These are phyloP conservation scores for Melastoma candidum DNA, from an alignment of 441 rosid genomes.

Conservation along the genomic window DNA sequence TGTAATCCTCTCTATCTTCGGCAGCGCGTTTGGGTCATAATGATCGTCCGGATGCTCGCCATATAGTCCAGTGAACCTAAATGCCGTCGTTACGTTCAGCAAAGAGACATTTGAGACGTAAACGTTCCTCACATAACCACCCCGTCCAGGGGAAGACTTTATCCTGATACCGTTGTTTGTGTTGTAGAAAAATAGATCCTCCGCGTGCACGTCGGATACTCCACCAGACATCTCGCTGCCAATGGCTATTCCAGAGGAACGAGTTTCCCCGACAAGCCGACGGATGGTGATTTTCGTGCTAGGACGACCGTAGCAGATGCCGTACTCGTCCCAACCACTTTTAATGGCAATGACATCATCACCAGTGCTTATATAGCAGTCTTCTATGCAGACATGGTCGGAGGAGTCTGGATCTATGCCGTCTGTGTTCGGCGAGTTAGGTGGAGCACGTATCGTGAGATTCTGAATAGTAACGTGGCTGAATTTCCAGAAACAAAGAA, in stretches of 20 bases:
- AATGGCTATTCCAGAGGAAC: slow-evolving; percentile 72
- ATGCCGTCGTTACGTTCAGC: slow-evolving; percentile 44
- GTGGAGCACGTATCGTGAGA: slow-evolving; percentile 89
- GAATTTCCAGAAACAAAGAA: slow-evolving; percentile 29
- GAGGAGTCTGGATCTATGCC: slow-evolving; percentile 98
- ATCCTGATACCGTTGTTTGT: slow-evolving; percentile 62
- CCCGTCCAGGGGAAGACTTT: slow-evolving; percentile 89
- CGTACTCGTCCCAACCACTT: slow-evolving; percentile 98
- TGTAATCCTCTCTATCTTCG: slow-evolving; percentile 54
- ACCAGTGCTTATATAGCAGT: slow-evolving; percentile 81
- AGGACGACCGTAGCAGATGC: slow-evolving; percentile 65
- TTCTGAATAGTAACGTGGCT: slow-evolving; percentile 78
- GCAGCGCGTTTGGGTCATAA: slow-evolving; percentile 67
- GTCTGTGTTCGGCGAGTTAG: slow-evolving; percentile 90
- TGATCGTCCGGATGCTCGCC: slow-evolving; percentile 89
- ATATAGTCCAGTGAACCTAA: slow-evolving; percentile 57
- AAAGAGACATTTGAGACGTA: slow-evolving; percentile 50
- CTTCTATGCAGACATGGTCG: slow-evolving; percentile 79
- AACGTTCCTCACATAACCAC: slow-evolving; percentile 82
- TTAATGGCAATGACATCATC: slow-evolving; percentile 86
- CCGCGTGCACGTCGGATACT: slow-evolving; percentile 64
- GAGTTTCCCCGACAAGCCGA: slow-evolving; percentile 60
- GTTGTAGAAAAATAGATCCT: slow-evolving; percentile 49
- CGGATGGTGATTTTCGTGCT: slow-evolving; percentile 63
- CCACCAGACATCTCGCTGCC: slow-evolving; percentile 99